Base-by-base conservation (phyloP, 192 early-diverging fungal genomes). In the Backusella liffmaniae region DNA sequence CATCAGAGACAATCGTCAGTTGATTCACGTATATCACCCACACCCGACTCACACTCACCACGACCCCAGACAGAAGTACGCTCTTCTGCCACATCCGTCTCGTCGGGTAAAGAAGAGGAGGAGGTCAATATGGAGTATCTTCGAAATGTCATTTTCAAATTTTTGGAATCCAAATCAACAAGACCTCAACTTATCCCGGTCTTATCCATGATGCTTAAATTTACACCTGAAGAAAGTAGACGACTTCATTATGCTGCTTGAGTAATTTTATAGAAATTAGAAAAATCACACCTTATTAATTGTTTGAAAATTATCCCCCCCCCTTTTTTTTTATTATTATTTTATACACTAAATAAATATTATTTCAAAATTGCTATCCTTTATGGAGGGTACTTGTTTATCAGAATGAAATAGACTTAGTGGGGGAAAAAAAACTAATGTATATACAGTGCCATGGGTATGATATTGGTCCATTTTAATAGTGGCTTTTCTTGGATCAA, bases 51-150 rank as follows among this genome's bases (percentile, higher is more conserved):
- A 8, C 56, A 26, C 15, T 71, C 70, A n/a, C 44, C 70, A 26
- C 29, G 42, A 18, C 39, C 39, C 26, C 29, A 41, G 5, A 70
- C 36, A 32, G 23, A 23, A 2, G 10, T 62, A 26, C 56, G 56
- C 3, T 62, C 56, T 29, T 62, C 56, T 29, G 23, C 49, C 67
- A 41, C 73, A 39, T 53, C 32, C 62, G 18, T 74, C 41, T 70
- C 65, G 5, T 71, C 65, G 2, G 26, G 44, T 10, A 42, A 34
- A 6, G 66, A 82, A 37, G 87, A 86, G 21, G 85, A 88, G 46
- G 90, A 91, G 46, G 78, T 91, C 5, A 90, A 93, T 77, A 67
- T 91, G n/a, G 91, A 94, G 73, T 95, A 95, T 71, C 76, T 94
- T 9, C 91, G 91, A 74, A 87, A 90, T 68, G 85, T 95, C 0